Percentiles rank a stretch among this genome's conserved stretches.
These are phyloP conservation scores for Ceratobasidium sp. DNA, from an alignment of 1,284 basidiomycete genomes.

Conservation along the genomic window DNA sequence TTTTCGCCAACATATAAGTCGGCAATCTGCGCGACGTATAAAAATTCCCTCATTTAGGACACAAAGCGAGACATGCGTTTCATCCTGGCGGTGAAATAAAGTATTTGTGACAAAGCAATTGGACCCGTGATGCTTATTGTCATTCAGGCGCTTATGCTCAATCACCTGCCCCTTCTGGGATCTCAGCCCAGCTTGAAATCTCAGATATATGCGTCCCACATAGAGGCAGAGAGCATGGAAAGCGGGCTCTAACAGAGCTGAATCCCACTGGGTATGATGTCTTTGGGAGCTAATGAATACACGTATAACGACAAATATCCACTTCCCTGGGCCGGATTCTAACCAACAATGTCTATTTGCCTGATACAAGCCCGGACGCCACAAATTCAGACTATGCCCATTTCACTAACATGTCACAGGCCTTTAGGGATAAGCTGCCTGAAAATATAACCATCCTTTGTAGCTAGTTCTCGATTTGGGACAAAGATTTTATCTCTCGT, in stretches of 20 bases:
- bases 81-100: constrained; percentile 19
- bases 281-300: not conserved
- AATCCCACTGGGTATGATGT: not conserved
- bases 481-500: constrained; percentile 10
- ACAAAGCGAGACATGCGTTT: constrained; percentile 31
- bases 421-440: not conserved
- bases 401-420: not conserved
- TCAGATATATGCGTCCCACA: constrained; percentile 20
- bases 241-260: not conserved
- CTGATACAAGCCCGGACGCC: not conserved
- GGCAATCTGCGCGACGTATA: not conserved
- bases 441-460: constrained; percentile 31
- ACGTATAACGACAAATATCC: not conserved
- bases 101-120: constrained; percentile 5
- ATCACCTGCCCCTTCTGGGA: not conserved
- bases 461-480: constrained; percentile 9
- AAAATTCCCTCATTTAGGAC: constrained; percentile 12
- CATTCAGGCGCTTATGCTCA: constrained; percentile 10
- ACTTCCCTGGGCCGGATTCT: not conserved
- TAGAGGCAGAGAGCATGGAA: not conserved
- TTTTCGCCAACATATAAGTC: constrained; percentile 24
- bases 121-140: constrained; percentile 17
- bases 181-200: not conserved
- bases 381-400: constrained; percentile 3
- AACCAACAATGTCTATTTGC: not conserved